Evolutionary conservation across 2,329 filamentous ascomycete species (phyloP), one percentile per base, ranked within the genome.

Genomic region (Amphichorda felina): DNA sequence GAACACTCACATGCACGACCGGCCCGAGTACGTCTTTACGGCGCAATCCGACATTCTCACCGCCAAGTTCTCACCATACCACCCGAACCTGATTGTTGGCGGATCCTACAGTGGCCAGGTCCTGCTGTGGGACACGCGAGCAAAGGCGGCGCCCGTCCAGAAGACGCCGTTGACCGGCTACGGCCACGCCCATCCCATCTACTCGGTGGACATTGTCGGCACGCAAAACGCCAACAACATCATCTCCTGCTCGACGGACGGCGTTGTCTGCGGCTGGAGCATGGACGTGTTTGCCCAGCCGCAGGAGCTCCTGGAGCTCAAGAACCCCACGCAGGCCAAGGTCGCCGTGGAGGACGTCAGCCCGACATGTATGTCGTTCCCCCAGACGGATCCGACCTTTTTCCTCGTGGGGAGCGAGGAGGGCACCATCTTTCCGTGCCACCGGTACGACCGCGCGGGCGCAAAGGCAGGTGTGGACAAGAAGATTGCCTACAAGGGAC

Each of bases 221-320:
- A 98, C 93, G 1, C 91, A 96, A 53, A 98, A 98, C 55, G 91
- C 91, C 40, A 94, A 95, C 64, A 98, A 96, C 57, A 94, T 98
- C 54, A 83, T 98, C 48, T 95, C 88, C 24, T 89, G 86, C 55
- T 95, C 87, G 2, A 98, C 91, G 1, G 91, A 98, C 52, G 91
- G 91, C 37, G 86, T 94, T 8, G 86, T 96, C 29, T 98, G 91
- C 57, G 85, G 88, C 33, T 98, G 91, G 91, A 88, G 84, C 37
- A 86, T 95, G 43, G 93, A 98, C 56, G 96, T 98, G 76, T 82
- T 98, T 41, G 86, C 89, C 1, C 86, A 95, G 57, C 91, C 91
- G 1, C 89, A 96, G 59, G 91, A 98, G 63, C 80, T 87, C 37
- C 75, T 98, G 29, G 86, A 94, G 50, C 70, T 98, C 10, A 81